These are phyloP conservation scores for Peterozyma xylosa DNA, from an alignment of 805 yeast species.

Conservation along the genomic window DNA sequence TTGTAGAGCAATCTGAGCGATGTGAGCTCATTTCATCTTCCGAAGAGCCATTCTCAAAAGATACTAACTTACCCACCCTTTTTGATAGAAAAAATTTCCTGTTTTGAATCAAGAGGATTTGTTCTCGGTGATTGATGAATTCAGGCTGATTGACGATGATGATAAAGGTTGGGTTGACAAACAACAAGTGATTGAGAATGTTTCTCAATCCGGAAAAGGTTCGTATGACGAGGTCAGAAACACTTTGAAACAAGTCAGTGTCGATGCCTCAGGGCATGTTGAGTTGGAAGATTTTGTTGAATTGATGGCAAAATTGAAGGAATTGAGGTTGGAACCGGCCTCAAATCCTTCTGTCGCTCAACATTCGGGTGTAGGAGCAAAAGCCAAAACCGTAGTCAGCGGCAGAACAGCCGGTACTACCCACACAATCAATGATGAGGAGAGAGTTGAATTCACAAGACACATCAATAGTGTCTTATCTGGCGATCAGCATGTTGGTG, in stretches of 20 bases:
- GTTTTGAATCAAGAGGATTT: constrained; percentile 79
- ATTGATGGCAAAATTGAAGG: constrained; percentile 74
- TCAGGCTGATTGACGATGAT: constrained; percentile 77
- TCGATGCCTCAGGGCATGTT: constrained; percentile 95
- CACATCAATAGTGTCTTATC: constrained; percentile 89
- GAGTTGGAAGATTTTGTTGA: constrained; percentile 92
- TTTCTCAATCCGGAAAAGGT: constrained; percentile 71
- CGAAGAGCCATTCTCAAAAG: not conserved
- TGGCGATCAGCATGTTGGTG: constrained; percentile 82
- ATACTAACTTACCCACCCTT: not conserved
- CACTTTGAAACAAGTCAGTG: constrained; percentile 81
- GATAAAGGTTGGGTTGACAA: constrained; percentile 95
- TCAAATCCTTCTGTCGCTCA: constrained; percentile 25
- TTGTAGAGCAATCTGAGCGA: not conserved
- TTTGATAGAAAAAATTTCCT: constrained; percentile 75
- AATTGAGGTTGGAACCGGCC: constrained; percentile 21
- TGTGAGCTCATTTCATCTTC: not conserved
- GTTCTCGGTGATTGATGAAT: constrained; percentile 78
- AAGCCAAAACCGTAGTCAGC: constrained; percentile 73
- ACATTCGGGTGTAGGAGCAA: constrained; percentile 46
- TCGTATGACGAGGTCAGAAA: constrained; percentile 91
- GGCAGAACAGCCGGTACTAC: constrained; percentile 90
- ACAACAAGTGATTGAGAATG: constrained; percentile 78
- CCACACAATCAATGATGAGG: constrained; percentile 96
- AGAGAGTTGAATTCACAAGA: constrained; percentile 89